phyloP scores from a whole-genome alignment of 495 filamentous ascomycete species.

The Xylaria longipes region DNA sequence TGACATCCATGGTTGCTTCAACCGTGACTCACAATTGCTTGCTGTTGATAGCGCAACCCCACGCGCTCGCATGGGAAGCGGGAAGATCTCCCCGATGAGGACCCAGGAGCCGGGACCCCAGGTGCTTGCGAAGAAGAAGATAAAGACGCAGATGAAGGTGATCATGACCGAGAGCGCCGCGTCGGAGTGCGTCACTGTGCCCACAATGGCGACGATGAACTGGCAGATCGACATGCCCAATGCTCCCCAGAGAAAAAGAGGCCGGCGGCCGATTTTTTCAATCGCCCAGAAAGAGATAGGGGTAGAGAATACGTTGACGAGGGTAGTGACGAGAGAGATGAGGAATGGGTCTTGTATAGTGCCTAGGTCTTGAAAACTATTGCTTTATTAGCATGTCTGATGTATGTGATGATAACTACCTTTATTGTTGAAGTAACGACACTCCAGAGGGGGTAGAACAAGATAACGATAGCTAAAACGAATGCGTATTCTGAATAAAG shows the following conservation, averaged over 20 bases:
- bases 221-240: constrained; percentile 83
- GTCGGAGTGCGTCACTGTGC: constrained; percentile 62
- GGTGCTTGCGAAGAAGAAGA: constrained; percentile 80
- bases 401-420: not conserved
- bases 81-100: constrained; percentile 87
- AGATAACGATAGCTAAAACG: not conserved
- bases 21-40: constrained; percentile 85
- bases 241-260: constrained; percentile 80
- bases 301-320: constrained; percentile 85
- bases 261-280: constrained; percentile 81
- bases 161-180: constrained; percentile 68
- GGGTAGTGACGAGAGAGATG: constrained; percentile 78
- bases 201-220: constrained; percentile 83
- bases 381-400: not conserved
- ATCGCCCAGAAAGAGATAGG: constrained; percentile 83
- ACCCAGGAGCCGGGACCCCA: constrained; percentile 87
- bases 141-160: constrained; percentile 82
- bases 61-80: constrained; percentile 79
- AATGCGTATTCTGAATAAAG: not conserved
- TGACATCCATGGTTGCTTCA: not conserved
- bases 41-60: constrained; percentile 82
- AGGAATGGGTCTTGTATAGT: constrained; percentile 79
- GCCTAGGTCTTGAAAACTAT: constrained; percentile 67
- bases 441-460: no score
- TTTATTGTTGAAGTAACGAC: not conserved